Evolutionary conservation across 768 basidiomycete species (phyloP), one percentile per base, ranked within the genome.

Genomic region (Tephrocybe sp.): DNA sequence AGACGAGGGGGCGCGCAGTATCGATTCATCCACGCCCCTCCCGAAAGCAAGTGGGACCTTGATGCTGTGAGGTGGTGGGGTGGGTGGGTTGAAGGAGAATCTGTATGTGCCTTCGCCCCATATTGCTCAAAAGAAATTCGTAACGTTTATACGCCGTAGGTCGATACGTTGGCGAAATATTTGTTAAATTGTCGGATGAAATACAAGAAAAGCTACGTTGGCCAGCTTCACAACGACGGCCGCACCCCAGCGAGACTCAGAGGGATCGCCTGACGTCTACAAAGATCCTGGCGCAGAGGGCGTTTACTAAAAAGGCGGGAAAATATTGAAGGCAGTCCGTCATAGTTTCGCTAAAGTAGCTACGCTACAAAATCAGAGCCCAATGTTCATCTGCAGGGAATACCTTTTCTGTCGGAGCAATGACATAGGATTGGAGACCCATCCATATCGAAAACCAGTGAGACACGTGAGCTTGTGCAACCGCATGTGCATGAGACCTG

Each of bases 1-100:
- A 61, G 62, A 6, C 53, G 64, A 12, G 45, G 24, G 6, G 41
- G 41, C 7, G 21, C 41, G 3, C 41, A 42, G 16, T 42, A 42
- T 42, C 41, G 41, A 27, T 42, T 42, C 41, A 42, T 42, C 15
- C 12, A 42, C 12, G 41, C 41, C 9, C 13, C 41, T 27, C 23
- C 27, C 5, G 12, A 24, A 18, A n/a, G n/a, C n/a, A n/a, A n/a
- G n/a, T 42, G 41, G 41, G 13, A 11, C 25, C 41, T 42, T n/a
- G 22, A 27, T 15, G 41, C 41, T n/a, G 41, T 42, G 13, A 22
- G 41, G 8, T 42, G 41, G 41, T 42, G 41, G 41, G 41, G 41
- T 22, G 41, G 41, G 9, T 42, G 41, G 41, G 18, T 15, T 3
- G 41, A 42, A 6, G 41, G 41, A 24, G 41, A 42, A 27, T 9